Conservation (phyloP, 805 yeast genomes). For the Ogataea polymorpha region DNA sequence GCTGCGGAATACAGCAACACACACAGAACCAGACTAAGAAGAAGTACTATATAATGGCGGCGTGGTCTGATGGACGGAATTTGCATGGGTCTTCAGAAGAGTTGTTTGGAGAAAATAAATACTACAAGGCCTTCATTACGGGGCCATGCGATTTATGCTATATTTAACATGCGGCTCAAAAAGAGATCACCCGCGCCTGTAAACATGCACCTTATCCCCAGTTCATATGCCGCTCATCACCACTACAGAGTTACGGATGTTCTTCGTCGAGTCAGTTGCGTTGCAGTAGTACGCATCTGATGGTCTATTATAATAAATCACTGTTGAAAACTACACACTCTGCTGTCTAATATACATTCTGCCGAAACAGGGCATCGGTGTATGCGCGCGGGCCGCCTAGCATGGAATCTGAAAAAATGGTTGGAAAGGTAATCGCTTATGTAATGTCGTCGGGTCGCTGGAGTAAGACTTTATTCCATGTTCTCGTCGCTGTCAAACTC, state of each 20-base stretch:
- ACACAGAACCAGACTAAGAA: slow-evolving; percentile 1
- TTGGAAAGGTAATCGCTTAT: not conserved
- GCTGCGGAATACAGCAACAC: slow-evolving; percentile 4
- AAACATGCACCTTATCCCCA: too few relatives aligned
- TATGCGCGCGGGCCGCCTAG: too few relatives aligned
- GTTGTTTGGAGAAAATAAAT: not conserved
- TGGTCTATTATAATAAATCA: too few relatives aligned
- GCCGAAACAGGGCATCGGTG: too few relatives aligned
- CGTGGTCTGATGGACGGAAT: slow-evolving; percentile 6
- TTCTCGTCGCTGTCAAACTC: slow-evolving; percentile 20
- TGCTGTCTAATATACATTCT: too few relatives aligned
- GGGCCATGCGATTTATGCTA: not conserved
- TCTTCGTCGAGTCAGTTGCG: too few relatives aligned
- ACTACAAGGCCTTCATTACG: too few relatives aligned
- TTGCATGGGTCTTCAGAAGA: slow-evolving; percentile 1
- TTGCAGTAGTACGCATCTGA: too few relatives aligned
- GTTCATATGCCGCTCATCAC: too few relatives aligned
- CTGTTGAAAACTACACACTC: too few relatives aligned
- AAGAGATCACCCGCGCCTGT: not conserved
- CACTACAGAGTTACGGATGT: too few relatives aligned
- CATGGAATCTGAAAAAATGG: not conserved
- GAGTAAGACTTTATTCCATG: slow-evolving; percentile 12
- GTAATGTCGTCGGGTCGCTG: not conserved
- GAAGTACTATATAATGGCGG: slow-evolving; percentile 5
- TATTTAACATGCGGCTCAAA: not conserved